Evolutionary conservation across 176 grass and related monocot genomes (phyloP), one percentile per base, ranked within the genome.

Genomic region (Carex parvula): DNA sequence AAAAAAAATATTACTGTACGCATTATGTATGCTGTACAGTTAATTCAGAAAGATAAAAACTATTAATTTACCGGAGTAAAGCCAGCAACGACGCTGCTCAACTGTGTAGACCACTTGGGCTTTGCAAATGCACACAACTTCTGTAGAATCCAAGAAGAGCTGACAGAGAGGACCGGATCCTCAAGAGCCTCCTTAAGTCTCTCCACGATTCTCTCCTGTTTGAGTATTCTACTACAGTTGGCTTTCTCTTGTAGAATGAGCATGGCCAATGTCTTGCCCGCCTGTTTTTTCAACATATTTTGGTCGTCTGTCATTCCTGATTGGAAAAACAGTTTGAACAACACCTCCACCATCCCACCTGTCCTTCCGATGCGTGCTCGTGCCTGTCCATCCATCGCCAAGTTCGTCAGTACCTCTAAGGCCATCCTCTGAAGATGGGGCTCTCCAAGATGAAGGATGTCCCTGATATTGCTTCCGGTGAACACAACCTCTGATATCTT

Each of bases 191-290:
- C 68, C 4, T 86, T 56, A 13, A 93, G 81, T 44, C 65, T 81
- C 12, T 48, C 74, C 14, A 93, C 55, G 10, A 85, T 81, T 62
- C 70, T 53, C 33, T 8, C 24, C 0, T 85, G 69, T 79, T 76
- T 87, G 10, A 93, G 84, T 11, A 97, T 88, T 60, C 79, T 83
- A 2, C n/a, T 6, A 60, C 94, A 97, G 62, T 91, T 98, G 73
- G 8, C 74, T 70, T 65, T 57, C 84, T 74, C 93, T 11, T 98
- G 87, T 30, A 93, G 42, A 1, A 88, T 89, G 3, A 97, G 90
- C 89, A 97, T 90, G n/a, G 92, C 85, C 30, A 97, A 76, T 14
- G 95, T 87, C 90, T 97, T 89, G 20, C 92, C 89, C 35, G 89
- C 92, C 70, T 94, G 87, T 3, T 71, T 50, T n/a, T 81, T 80